Percentiles rank a stretch among this genome's conserved stretches.
These are phyloP conservation scores for Ogataea pini DNA, from an alignment of 805 yeast species.

Conservation along the genomic window DNA sequence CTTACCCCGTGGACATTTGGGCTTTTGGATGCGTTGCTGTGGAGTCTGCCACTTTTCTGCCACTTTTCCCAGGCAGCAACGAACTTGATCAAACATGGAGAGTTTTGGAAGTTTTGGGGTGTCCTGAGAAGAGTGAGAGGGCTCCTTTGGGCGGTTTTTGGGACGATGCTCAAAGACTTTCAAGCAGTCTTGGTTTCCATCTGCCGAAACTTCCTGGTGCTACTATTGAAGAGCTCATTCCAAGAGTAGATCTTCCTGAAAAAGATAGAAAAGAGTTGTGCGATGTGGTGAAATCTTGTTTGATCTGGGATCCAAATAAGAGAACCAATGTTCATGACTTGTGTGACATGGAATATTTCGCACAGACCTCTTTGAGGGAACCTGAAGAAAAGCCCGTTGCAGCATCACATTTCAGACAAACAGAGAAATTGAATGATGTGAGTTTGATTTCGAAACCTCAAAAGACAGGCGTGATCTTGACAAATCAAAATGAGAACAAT, in stretches of 20 bases:
- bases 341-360: slow-evolving; percentile 55
- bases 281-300: slow-evolving; percentile 48
- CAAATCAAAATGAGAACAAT: slow-evolving; percentile 5
- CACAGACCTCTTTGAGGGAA: slow-evolving; percentile 37
- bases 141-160: slow-evolving; percentile 70
- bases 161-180: slow-evolving; percentile 60
- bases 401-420: slow-evolving; percentile 5
- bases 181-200: slow-evolving; percentile 53
- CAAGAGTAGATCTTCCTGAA: slow-evolving; percentile 42
- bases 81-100: slow-evolving; percentile 78
- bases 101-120: slow-evolving; percentile 69
- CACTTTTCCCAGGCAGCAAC: slow-evolving; percentile 81
- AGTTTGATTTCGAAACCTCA: not conserved
- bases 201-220: slow-evolving; percentile 59
- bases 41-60: slow-evolving; percentile 69
- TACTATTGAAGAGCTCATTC: slow-evolving; percentile 45
- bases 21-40: slow-evolving; percentile 81
- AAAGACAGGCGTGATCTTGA: slow-evolving; percentile 3
- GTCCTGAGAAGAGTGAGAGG: slow-evolving; percentile 49
- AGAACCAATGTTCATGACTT: slow-evolving; percentile 55
- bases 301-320: slow-evolving; percentile 78
- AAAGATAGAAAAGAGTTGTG: slow-evolving; percentile 41
- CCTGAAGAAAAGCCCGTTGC: slow-evolving; percentile 13
- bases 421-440: slow-evolving; percentile 4
- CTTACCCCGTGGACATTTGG: slow-evolving; percentile 80